phyloP scores from a whole-genome alignment of 2,329 filamentous ascomycete species.

The Cryphonectria japonica region DNA sequence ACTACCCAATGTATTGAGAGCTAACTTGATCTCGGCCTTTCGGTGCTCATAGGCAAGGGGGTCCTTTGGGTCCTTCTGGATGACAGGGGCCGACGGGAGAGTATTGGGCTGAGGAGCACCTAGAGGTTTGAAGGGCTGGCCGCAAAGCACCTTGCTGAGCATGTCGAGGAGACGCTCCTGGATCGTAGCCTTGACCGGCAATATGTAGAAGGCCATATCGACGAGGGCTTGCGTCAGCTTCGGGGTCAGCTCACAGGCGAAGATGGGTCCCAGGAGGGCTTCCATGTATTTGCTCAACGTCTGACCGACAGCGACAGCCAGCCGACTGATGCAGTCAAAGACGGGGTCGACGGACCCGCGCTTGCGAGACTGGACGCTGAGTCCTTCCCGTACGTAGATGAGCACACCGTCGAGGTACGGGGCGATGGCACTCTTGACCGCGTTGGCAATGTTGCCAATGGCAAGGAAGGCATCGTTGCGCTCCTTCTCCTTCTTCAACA shows the following conservation, averaged over 20 bases:
- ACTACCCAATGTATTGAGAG: constrained; percentile 92
- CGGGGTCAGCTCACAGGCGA: constrained; percentile 91
- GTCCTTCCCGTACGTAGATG: constrained; percentile 88
- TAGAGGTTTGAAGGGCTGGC: constrained; percentile 87
- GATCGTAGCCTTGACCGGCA: constrained; percentile 88
- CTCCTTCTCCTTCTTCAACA: constrained; percentile 94
- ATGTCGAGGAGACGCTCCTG: constrained; percentile 94
- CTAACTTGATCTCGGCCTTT: constrained; percentile 88
- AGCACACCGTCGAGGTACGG: constrained; percentile 95
- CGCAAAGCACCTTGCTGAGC: constrained; percentile 90
- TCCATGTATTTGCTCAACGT: constrained; percentile 99
- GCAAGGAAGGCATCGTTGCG: constrained; percentile 92
- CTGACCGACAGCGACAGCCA: constrained; percentile 93
- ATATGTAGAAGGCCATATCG: constrained; percentile 99
- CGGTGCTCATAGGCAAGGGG: constrained; percentile 77
- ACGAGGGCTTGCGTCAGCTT: constrained; percentile 94
- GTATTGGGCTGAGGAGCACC: constrained; percentile 85
- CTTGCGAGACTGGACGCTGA: constrained; percentile 76
- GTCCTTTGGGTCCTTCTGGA: constrained; percentile 85
- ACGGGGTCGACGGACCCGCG: constrained; percentile 74
- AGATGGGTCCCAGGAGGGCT: constrained; percentile 91
- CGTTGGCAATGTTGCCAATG: constrained; percentile 94
- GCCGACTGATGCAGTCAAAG: constrained; percentile 96
- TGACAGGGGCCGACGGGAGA: constrained; percentile 79
- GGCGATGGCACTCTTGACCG: constrained; percentile 91